These are phyloP conservation scores for Paragyromitra xinjiangensis DNA, from an alignment of 495 filamentous ascomycete species.

Conservation along the genomic window DNA sequence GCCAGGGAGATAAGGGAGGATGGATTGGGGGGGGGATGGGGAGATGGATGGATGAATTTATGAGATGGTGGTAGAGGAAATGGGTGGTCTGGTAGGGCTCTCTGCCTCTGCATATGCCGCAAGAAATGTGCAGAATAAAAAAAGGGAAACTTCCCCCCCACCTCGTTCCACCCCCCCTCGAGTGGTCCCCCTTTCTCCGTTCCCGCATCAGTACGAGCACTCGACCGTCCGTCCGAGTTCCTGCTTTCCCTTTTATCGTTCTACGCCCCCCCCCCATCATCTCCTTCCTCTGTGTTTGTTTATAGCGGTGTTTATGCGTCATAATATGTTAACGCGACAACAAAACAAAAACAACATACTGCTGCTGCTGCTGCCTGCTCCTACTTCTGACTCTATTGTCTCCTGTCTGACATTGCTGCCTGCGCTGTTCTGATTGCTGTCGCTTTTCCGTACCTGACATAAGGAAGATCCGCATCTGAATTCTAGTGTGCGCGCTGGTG, in stretches of 20 bases:
- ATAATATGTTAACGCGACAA: slow-evolving; percentile 53
- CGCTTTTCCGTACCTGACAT: slow-evolving; percentile 49
- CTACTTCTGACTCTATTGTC: slow-evolving; percentile 34
- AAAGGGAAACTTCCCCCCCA: slow-evolving; percentile 48
- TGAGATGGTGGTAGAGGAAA: slow-evolving; percentile 45
- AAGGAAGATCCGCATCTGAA: slow-evolving; percentile 52
- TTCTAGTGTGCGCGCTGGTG: slow-evolving; percentile 44
- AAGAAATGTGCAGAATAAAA: slow-evolving; percentile 54
- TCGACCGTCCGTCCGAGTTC: slow-evolving; percentile 35
- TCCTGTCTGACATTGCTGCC: slow-evolving; percentile 35
- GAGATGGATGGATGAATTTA: slow-evolving; percentile 41
- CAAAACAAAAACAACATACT: slow-evolving; percentile 54
- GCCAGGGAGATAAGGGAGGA: slow-evolving; percentile 42
- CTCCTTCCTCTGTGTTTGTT: slow-evolving; percentile 44
- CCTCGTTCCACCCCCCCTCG: slow-evolving; percentile 46
- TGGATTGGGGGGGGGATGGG: not conserved
- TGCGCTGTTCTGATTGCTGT: slow-evolving; percentile 19
- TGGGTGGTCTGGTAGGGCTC: slow-evolving; percentile 47
- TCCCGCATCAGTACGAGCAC: slow-evolving; percentile 38
- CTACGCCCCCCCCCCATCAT: slow-evolving; percentile 20
- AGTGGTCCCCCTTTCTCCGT: slow-evolving; percentile 40
- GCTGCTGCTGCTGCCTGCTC: slow-evolving; percentile 32
- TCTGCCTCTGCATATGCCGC: slow-evolving; percentile 50
- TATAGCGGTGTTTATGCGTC: slow-evolving; percentile 56
- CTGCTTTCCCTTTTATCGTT: slow-evolving; percentile 48